Evolutionary conservation across 306 rosid genomes (phyloP).

Genomic region (Corylus heterophylla): DNA sequence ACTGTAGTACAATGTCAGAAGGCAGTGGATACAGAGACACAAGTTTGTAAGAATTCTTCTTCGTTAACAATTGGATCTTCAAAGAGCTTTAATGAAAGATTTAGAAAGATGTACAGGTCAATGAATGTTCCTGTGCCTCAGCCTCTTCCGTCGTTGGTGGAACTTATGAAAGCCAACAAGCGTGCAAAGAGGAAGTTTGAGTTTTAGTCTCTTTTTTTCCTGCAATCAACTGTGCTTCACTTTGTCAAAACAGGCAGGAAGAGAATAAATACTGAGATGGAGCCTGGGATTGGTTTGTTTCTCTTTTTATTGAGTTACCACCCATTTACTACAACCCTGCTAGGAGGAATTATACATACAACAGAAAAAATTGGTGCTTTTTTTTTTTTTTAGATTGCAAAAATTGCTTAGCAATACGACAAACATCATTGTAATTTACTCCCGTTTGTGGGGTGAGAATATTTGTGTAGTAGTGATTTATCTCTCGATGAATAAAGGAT

Average conservation of each 20-base stretch:
- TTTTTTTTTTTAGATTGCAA: not conserved
- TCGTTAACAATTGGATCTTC: constrained; percentile 48
- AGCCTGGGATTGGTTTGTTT: constrained; percentile 14
- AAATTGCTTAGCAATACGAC: constrained; percentile 1
- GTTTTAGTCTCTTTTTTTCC: constrained; percentile 6
- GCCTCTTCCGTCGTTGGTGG: constrained; percentile 74
- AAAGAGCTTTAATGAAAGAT: constrained; percentile 44
- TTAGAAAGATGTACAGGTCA: constrained; percentile 62
- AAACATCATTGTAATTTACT: not conserved
- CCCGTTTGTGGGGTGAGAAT: not conserved
- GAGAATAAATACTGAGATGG: constrained; percentile 12
- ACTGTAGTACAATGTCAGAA: constrained; percentile 22
- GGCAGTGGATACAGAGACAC: constrained; percentile 35
- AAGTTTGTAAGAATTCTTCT: constrained; percentile 28
- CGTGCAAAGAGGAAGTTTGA: constrained; percentile 50
- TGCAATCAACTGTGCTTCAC: not conserved
- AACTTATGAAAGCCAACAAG: constrained; percentile 58
- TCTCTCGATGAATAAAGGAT: constrained; percentile 24
- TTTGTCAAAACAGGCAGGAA: constrained; percentile 18
- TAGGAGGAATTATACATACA: constrained; percentile 23
- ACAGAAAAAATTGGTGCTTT: constrained; percentile 9
- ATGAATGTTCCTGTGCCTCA: constrained; percentile 70
- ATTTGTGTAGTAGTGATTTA: constrained; percentile 1
- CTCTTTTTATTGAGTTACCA: constrained; percentile 5
- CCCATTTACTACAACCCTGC: not conserved